These are phyloP conservation scores for Zygoascus biomembranicola DNA, from an alignment of 805 yeast genomes.

Conservation along the genomic window DNA sequence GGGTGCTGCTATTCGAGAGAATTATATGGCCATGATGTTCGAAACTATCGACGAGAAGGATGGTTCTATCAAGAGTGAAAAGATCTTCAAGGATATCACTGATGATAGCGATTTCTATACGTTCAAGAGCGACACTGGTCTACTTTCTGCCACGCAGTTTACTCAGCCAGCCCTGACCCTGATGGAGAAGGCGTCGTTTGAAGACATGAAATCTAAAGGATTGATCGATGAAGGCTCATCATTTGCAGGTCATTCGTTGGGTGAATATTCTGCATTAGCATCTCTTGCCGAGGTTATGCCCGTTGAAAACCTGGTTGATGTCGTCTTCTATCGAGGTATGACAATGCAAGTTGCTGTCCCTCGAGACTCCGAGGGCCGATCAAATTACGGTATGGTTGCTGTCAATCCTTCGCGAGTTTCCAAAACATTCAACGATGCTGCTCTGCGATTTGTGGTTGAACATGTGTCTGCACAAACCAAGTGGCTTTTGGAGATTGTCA, in stretches of 20 bases:
- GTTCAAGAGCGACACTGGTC: constrained; percentile 87
- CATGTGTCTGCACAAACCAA: constrained; percentile 75
- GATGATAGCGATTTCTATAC: constrained; percentile 76
- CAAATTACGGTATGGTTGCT: constrained; percentile 99
- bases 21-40: constrained; percentile 94
- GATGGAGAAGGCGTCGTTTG: constrained; percentile 98
- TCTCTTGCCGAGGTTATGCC: constrained; percentile 99
- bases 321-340: constrained; percentile 99
- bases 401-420: constrained; percentile 93
- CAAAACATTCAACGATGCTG: constrained; percentile 83
- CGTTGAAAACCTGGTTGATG: constrained; percentile 91
- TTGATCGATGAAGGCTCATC: constrained; percentile 86
- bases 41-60: constrained; percentile 76
- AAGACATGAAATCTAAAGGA: constrained; percentile 94
- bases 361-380: constrained; percentile 89
- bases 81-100: constrained; percentile 88
- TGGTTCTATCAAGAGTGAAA: constrained; percentile 81
- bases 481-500: constrained; percentile 96
- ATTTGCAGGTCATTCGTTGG: constrained; percentile 98
- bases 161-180: constrained; percentile 98
- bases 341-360: constrained; percentile 99
- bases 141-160: constrained; percentile 95
- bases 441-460: constrained; percentile 88
- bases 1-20: constrained; percentile 90
- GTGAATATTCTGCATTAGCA: constrained; percentile 97